Evolutionary conservation across 768 basidiomycete genomes (phyloP), one percentile per base, ranked within the genome.

Genomic region (Lentinula detonsa): DNA sequence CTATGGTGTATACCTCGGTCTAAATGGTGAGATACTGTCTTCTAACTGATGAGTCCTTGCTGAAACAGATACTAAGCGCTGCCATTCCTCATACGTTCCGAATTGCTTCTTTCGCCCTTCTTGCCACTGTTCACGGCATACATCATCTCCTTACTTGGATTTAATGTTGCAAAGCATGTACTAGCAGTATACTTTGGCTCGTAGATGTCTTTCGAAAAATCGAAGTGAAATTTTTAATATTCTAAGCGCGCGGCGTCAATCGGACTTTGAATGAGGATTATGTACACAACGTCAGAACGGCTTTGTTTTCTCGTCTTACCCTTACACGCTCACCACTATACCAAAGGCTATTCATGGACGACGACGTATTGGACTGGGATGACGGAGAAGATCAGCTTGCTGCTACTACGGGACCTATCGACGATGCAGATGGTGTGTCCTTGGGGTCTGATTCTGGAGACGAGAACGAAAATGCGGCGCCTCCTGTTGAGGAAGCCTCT

Each of bases 11-110:
- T 96, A 95, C 72, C 83, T 94, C 40, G 94, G 93, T 7, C 75
- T 93, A 34, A 92, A 85, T 66, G 89, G 90, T 88, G 68, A 72
- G 81, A 66, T 53, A 55, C 45, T 61, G 57, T n/a, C 33, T 42
- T 45, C 7, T 37, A 61, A 37, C 48, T 23, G 35, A 28, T 58
- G 60, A 58, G 64, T 61, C 68, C 65, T 61, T 34, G 58, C 57
- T 66, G 21, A 61, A 48, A 58, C 31, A 62, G 37, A 23, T 42
- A 28, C 39, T 62, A 66, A 90, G 95, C 95, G 28, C 78, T 98
- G n/a, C 96, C 96, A 1, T 98, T 98, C 76, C 83, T 98, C 61
- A 83, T 93, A 64, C 90, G 94, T 33, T 86, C 91, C 15, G 93
- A 95, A 72, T 78, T 97, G 45, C 82, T 98, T 49, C 84, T 98